Base-by-base conservation (phyloP, 1,139 yeast genomes). In the Nakaseomyces sp. region DNA sequence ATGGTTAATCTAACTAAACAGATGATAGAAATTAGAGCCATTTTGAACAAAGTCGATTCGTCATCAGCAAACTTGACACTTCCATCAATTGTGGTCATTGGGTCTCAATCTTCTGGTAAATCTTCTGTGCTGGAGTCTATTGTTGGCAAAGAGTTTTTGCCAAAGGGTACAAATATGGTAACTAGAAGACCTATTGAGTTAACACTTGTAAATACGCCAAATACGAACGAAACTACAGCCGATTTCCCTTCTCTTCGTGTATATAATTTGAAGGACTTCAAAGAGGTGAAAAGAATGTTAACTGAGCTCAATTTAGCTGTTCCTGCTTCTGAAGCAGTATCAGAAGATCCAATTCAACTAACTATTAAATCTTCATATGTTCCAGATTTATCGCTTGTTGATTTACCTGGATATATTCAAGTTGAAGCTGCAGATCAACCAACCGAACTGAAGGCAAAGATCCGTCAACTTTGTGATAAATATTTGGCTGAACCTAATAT, bases 341-440 rank as follows among this genome's bases (percentile, higher is more conserved):
- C 95, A 22, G 85, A 79, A 49, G 96, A 88, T 52, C 96, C 97
- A 2, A 89, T 89, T 44, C 94, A 87, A 61, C 72, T 89, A 40
- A 86, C 94, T 1, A 87, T 93, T 38, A 81, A 80, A 61, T 89
- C 98, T 1, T 94, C 97, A 3, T 73, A 78, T 43, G 95, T 91
- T 5, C 98, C 98, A 0, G 98, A 93, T 66, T 71, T 91, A 47
- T 87, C 96, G 0, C 69, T 93, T 53, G 96, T 93, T 17, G 99
- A 91, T 68, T 70, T 93, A 47, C 99, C 99, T 0, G 99, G 99
- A 4, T 93, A 93, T 61, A 93, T 93, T 52, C 98, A 93, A 65
- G 81, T 93, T 2, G 95, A 93, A 59, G 94, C 97, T 1, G 89
- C 94, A 4, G 97, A 91, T 63, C 98, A 93, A 65, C 98, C 99